Evolutionary conservation across 345 rosid species (phyloP), one percentile per base, ranked within the genome.

Genomic region (Rhizophora mangle): DNA sequence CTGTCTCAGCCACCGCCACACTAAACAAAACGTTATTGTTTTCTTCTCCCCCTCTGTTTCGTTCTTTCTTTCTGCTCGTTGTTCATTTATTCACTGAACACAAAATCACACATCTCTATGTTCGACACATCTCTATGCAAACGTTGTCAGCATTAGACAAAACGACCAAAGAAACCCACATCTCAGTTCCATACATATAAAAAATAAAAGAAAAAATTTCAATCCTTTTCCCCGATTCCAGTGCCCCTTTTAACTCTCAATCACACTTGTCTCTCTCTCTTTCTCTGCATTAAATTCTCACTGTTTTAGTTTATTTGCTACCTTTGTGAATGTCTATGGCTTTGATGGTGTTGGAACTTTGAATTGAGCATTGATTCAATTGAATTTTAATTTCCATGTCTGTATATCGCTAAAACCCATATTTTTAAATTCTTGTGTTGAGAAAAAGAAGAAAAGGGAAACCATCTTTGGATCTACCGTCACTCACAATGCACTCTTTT

Each of bases 61-160:
- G 10, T 8, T 54, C 13, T 27, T 56, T 22, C 13, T 55, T 11
- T 30, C 29, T 51, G 34, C 6, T 6, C 5, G 34, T 52, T 51
- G 19, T 13, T 51, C 49, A 39, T 29, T 57, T 19, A 63, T 66
- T 68, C 70, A 64, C 78, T 47, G 39, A 56, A 57, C 62, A 54
- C 65, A 21, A 13, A 51, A 36, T 77, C 82, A 70, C 82, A 37
- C 54, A 78, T 83, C 82, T 76, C 82, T 29, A 72, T 64, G 67
- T 24, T 24, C 24, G 24, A 70, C 82, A 37, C 54, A 78, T 83
- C 82, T 76, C 82, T 29, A 72, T 64, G 67, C 64, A 59, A 4
- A 43, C 1, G 18, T 30, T 21, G 27, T 15, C 20, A 31, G 37
- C 18, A 67, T 68, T 67, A 26, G 21, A 24, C 53, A 43, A 27